These are phyloP conservation scores for Colletotrichum somersetense DNA, from an alignment of 2,329 filamentous ascomycete species.

Conservation along the genomic window DNA sequence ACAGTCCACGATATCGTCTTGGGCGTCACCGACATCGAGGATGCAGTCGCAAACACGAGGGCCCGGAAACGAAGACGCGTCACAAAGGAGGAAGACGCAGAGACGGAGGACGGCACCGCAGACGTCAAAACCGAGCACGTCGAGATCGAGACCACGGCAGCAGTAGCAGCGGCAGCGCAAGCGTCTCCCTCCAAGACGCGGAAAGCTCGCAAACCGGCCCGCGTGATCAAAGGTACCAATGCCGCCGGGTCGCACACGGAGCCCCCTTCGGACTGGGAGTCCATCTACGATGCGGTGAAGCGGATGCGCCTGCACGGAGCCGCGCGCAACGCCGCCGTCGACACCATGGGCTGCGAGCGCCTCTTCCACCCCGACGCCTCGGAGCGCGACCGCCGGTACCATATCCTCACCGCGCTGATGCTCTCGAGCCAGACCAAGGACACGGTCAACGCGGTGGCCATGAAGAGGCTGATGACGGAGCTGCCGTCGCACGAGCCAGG, in stretches of 20 bases:
- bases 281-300: conserved; percentile 81
- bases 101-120: not conserved
- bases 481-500: conserved; percentile 67
- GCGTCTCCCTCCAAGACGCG: conserved; percentile 47
- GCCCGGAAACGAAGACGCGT: conserved; percentile 63
- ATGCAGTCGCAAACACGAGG: conserved; percentile 54
- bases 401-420: conserved; percentile 91
- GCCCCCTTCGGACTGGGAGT: conserved; percentile 86
- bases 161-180: conserved; percentile 12
- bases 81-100: conserved; percentile 45
- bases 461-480: conserved; percentile 81
- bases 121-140: conserved; percentile 56
- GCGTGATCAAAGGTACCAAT: conserved; percentile 54
- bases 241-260: conserved; percentile 55
- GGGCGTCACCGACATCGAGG: conserved; percentile 67
- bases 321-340: conserved; percentile 84
- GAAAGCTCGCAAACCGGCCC: conserved; percentile 60
- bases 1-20: conserved; percentile 17
- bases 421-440: conserved; percentile 94
- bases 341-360: conserved; percentile 96
- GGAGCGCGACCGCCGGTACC: conserved; percentile 76
- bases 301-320: conserved; percentile 75
- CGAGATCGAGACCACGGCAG: conserved; percentile 45
- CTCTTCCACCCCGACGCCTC: conserved; percentile 69
- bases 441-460: conserved; percentile 86